phyloP scores from a whole-genome alignment of 495 filamentous ascomycete genomes.

The Cairneyella variabilis region DNA sequence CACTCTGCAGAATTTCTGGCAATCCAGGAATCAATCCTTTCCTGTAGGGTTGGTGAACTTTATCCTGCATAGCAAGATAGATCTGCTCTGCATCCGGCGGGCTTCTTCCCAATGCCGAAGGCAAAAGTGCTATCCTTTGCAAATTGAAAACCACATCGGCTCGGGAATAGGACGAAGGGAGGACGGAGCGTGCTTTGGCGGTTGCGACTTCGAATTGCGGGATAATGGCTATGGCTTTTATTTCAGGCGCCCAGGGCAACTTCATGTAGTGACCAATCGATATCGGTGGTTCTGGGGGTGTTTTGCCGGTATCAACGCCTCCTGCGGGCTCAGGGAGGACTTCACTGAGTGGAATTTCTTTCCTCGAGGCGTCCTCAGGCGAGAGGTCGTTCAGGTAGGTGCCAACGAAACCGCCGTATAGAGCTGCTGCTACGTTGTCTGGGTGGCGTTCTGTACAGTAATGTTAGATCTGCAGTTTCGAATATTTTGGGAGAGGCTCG shows the following conservation, averaged over 20 bases:
- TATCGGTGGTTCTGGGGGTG: slow-evolving; percentile 80
- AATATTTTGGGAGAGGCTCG: slow-evolving; percentile 22
- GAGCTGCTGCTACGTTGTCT: slow-evolving; percentile 91
- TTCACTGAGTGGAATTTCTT: slow-evolving; percentile 93
- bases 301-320: slow-evolving; percentile 78
- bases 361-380: slow-evolving; percentile 76
- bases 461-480: too few species aligned
- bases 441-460: slow-evolving; percentile 75
- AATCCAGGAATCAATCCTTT: slow-evolving; percentile 85
- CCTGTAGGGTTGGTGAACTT: slow-evolving; percentile 92
- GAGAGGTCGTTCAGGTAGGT: slow-evolving; percentile 89
- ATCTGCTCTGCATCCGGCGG: slow-evolving; percentile 93
- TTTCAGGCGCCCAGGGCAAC: slow-evolving; percentile 86
- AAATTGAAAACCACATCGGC: slow-evolving; percentile 90
- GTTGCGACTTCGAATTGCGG: slow-evolving; percentile 92
- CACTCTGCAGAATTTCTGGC: slow-evolving; percentile 80
- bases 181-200: slow-evolving; percentile 75
- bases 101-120: slow-evolving; percentile 76
- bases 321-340: slow-evolving; percentile 84
- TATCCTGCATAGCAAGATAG: slow-evolving; percentile 96
- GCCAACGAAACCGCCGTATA: slow-evolving; percentile 96
- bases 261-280: slow-evolving; percentile 91
- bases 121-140: slow-evolving; percentile 84
- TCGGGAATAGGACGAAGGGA: slow-evolving; percentile 71
- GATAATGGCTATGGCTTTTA: slow-evolving; percentile 92